Conservation (phyloP, 805 yeast genomes). For the Cyberlindnera lachancei region DNA sequence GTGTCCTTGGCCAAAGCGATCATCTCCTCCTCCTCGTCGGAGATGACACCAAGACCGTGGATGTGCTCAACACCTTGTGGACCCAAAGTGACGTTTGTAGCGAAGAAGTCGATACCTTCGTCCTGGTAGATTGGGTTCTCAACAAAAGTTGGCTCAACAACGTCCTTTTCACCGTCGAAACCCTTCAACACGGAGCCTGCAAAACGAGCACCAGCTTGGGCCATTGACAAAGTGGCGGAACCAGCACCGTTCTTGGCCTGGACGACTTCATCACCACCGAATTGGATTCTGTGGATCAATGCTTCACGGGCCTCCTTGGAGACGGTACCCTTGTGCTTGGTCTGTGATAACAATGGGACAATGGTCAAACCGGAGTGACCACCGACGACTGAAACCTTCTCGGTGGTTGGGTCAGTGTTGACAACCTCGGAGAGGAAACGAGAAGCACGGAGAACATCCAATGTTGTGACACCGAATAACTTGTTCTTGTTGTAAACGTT, state of each 20-base stretch:
- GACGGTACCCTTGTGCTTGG: conserved; percentile 54
- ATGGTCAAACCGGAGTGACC: conserved; percentile 97
- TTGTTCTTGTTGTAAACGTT: conserved; percentile 89
- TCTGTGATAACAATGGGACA: conserved; percentile 86
- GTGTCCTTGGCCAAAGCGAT: conserved; percentile 66
- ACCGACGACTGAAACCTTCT: conserved; percentile 83
- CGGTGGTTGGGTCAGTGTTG: conserved; percentile 69
- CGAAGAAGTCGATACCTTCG: conserved; percentile 93
- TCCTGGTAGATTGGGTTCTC: conserved; percentile 75
- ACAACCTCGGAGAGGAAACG: conserved; percentile 64
- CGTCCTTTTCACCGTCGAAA: conserved; percentile 53
- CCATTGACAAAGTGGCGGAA: conserved; percentile 90
- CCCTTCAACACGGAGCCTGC: conserved; percentile 60
- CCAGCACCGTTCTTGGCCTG: conserved; percentile 93
- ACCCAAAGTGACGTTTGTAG: conserved; percentile 91
- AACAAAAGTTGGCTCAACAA: conserved; percentile 63
- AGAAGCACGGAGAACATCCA: conserved; percentile 88
- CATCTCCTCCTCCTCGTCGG: conserved; percentile 77
- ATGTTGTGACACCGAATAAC: conserved; percentile 92
- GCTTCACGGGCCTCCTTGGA: conserved; percentile 58
- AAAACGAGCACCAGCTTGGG: conserved; percentile 81
- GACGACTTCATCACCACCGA: conserved; percentile 95
- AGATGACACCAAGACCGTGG: conserved; percentile 69
- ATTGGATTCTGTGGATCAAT: conserved; percentile 83
- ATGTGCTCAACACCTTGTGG: conserved; percentile 79